Evolutionary conservation across 768 basidiomycete genomes (phyloP).

Genomic region (Mycena rebaudengoi): DNA sequence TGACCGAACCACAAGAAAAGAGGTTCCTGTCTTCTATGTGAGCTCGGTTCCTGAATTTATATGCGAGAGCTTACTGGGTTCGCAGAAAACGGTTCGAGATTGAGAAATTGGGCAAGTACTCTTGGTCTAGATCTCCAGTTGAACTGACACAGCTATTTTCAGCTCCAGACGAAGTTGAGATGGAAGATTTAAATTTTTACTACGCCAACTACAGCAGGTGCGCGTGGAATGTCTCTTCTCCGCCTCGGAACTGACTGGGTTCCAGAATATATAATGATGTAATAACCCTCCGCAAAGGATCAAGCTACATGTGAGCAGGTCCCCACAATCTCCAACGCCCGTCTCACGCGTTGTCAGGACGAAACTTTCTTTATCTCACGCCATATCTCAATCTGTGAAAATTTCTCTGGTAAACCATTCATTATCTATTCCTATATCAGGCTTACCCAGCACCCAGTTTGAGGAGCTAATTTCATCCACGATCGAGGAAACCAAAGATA

Average conservation of each 20-base stretch:
- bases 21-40: conserved; percentile 91
- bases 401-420: conserved; percentile 78
- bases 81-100: conserved; percentile 92
- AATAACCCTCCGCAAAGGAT: conserved; percentile 92
- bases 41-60: conserved; percentile 39
- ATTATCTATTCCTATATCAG: not conserved
- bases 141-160: conserved; percentile 11
- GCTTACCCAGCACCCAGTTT: conserved; percentile 57
- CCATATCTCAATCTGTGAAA: conserved; percentile 95
- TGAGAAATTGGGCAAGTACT: conserved; percentile 73
- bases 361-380: conserved; percentile 93
- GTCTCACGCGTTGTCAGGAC: conserved; percentile 65
- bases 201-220: conserved; percentile 97
- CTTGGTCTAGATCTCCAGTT: conserved; percentile 1
- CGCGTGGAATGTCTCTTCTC: conserved; percentile 25
- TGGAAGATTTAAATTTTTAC: conserved; percentile 97
- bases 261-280: conserved; percentile 95
- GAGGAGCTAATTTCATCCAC: conserved; percentile 92
- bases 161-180: conserved; percentile 91
- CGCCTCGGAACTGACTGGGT: conserved; percentile 12
- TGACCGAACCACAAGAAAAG: conserved; percentile 93
- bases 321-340: conserved; percentile 3
- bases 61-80: conserved; percentile 20
- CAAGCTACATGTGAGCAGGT: conserved; percentile 86
- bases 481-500: conserved; percentile 96